Evolutionary conservation across 768 basidiomycete genomes (phyloP).

Genomic region (Suillus discolor): DNA sequence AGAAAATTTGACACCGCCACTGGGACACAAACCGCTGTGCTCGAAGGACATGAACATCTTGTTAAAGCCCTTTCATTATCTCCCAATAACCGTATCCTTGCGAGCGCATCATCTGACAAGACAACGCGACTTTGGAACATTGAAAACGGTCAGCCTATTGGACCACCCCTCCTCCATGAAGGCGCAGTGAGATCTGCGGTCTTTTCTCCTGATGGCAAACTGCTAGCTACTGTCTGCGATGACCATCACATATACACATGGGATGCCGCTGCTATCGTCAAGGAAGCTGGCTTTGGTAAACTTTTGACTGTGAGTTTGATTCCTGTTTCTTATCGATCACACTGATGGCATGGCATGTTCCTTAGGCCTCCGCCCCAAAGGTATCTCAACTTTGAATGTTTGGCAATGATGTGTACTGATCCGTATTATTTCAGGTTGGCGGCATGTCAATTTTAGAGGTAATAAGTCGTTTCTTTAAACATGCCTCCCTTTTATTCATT

Average conservation of each 20-base stretch:
- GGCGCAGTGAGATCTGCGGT: neutral
- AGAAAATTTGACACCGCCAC: neutral
- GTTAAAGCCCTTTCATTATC: conserved; percentile 1
- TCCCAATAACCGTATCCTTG: neutral
- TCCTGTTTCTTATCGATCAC: neutral
- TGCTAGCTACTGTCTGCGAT: neutral
- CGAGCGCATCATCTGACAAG: conserved; percentile 1
- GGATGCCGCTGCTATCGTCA: neutral
- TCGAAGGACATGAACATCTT: neutral
- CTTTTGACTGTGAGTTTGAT: neutral
- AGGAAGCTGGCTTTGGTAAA: neutral
- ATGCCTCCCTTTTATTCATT: neutral
- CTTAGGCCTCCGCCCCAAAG: neutral
- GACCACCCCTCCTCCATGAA: neutral
- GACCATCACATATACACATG: conserved; percentile 1
- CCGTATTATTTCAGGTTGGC: neutral
- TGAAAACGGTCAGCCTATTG: neutral
- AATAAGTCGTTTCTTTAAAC: neutral
- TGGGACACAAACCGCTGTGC: neutral
- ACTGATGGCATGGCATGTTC: neutral
- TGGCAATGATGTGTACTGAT: neutral
- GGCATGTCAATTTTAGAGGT: neutral
- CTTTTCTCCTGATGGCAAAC: neutral
- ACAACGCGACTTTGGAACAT: neutral
- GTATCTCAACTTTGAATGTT: neutral